These are phyloP conservation scores for Tardiomyces depauwii DNA, from an alignment of 1,139 yeast species.

Conservation along the genomic window DNA sequence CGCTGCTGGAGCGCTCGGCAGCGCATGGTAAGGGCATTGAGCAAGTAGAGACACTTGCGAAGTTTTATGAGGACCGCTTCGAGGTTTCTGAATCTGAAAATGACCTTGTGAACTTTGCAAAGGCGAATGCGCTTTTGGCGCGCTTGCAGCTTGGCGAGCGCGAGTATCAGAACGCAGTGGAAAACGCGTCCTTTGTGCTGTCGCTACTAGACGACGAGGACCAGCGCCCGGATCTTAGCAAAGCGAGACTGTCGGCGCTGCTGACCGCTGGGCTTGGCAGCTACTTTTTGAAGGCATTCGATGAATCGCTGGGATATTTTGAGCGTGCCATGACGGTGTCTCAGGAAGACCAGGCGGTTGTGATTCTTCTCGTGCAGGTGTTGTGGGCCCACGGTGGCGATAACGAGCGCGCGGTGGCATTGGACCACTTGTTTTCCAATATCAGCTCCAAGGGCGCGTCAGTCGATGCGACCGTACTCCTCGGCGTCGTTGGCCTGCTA, in stretches of 20 bases:
- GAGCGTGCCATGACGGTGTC: slow-evolving; percentile 46
- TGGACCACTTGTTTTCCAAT: slow-evolving; percentile 38
- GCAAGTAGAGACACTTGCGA: slow-evolving; percentile 11
- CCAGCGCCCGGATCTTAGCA: not conserved
- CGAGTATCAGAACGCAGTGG: not conserved
- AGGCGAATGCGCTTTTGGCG: slow-evolving; percentile 14
- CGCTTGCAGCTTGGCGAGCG: not conserved
- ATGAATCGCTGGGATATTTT: slow-evolving; percentile 56
- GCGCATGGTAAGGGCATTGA: slow-evolving; percentile 9
- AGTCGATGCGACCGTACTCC: slow-evolving; percentile 51
- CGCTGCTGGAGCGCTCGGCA: not conserved
- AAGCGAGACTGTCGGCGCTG: slow-evolving; percentile 35
- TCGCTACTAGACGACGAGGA: not conserved
- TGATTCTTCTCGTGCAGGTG: slow-evolving; percentile 66
- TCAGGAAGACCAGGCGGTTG: slow-evolving; percentile 48
- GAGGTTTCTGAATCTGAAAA: slow-evolving; percentile 38
- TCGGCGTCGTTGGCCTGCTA: slow-evolving; percentile 71
- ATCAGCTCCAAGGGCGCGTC: slow-evolving; percentile 52
- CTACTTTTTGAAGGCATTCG: slow-evolving; percentile 53
- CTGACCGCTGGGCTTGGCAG: slow-evolving; percentile 59
- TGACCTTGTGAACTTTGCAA: slow-evolving; percentile 35
- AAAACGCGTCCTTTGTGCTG: not conserved
- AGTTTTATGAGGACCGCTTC: slow-evolving; percentile 6
- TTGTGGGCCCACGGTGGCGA: slow-evolving; percentile 61
- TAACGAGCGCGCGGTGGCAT: slow-evolving; percentile 60